Percentiles rank a stretch among this genome's conserved stretches.
Conservation (phyloP, 2,329 filamentous ascomycete species). For the Epicoccum sorghinum region DNA sequence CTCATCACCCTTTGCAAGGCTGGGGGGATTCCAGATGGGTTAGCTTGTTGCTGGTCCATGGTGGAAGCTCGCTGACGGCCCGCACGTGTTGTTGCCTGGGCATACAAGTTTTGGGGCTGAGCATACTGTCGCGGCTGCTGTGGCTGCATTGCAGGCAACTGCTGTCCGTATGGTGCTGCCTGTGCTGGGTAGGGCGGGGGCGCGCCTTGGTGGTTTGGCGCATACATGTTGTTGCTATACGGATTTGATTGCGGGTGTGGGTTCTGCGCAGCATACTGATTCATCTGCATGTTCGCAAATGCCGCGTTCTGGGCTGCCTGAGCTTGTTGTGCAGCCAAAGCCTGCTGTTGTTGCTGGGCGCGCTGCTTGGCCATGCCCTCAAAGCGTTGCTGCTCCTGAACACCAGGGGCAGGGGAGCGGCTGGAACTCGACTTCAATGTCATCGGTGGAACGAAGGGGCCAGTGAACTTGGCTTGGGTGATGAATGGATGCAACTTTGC, state of each 20-base stretch:
- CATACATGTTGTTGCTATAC: constrained; percentile 82
- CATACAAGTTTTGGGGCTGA: constrained; percentile 74
- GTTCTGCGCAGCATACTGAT: constrained; percentile 56
- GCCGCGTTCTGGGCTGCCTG: constrained; percentile 68
- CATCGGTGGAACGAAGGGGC: constrained; percentile 96
- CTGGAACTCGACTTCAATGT: constrained; percentile 87
- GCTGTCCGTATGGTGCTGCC: constrained; percentile 57
- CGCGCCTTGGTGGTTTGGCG: constrained; percentile 67
- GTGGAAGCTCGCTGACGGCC: constrained; percentile 90
- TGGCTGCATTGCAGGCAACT: constrained; percentile 61
- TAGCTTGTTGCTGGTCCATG: constrained; percentile 92
- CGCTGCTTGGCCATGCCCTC: constrained; percentile 93
- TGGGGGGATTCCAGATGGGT: constrained; percentile 88
- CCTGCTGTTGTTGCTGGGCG: constrained; percentile 59
- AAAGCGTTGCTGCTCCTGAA: constrained; percentile 93
- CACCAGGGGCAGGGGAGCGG: constrained; percentile 89
- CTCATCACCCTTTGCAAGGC: constrained; percentile 94
- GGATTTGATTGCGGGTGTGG: constrained; percentile 64
- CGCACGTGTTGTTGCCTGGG: constrained; percentile 76
- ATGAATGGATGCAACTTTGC: constrained; percentile 98
- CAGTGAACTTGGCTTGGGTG: constrained; percentile 96
- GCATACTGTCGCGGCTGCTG: constrained; percentile 48
- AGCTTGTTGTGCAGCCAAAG: constrained; percentile 62
- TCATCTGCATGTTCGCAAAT: constrained; percentile 68
- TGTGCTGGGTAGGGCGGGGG: constrained; percentile 83